Percentiles rank a stretch among this genome's conserved stretches.
Evolutionary conservation across 352 stramenopile species (phyloP).

Genomic region (Achlya hypogyna): DNA sequence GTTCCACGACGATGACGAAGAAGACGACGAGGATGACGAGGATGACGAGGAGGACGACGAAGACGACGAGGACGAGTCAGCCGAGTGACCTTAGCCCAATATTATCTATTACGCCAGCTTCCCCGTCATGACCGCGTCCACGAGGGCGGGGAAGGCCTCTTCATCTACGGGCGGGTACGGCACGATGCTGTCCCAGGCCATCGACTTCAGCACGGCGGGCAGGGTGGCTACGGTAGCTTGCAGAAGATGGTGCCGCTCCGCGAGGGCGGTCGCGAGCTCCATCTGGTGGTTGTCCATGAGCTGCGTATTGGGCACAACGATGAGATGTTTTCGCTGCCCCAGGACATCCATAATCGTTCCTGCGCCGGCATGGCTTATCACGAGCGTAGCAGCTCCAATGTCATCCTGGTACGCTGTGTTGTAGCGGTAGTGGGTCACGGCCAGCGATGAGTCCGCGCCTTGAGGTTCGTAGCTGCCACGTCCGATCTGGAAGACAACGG

Average conservation of each 20-base stretch:
- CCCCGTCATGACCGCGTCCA: conserved; percentile 39
- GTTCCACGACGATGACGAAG: conserved; percentile 17
- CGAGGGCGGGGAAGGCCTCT: conserved; percentile 48
- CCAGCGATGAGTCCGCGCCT: conserved; percentile 23
- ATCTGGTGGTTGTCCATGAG: conserved; percentile 98
- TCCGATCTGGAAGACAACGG: conserved; percentile 76
- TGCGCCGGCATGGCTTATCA: conserved; percentile 93
- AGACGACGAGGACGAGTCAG: background rate
- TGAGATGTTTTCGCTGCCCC: conserved; percentile 62
- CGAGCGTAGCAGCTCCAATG: conserved; percentile 84
- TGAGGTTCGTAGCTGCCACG: conserved; percentile 49
- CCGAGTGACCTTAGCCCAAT: background rate
- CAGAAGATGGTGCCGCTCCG: conserved; percentile 48
- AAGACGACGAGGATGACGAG: background rate
- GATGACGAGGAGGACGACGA: background rate
- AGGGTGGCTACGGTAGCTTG: conserved; percentile 38
- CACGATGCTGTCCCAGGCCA: conserved; percentile 35
- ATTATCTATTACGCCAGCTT: background rate
- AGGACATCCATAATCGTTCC: conserved; percentile 91
- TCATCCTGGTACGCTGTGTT: conserved; percentile 84
- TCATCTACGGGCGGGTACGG: conserved; percentile 52
- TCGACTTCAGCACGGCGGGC: conserved; percentile 26
- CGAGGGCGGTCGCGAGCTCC: conserved; percentile 91
- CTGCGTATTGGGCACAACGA: conserved; percentile 91
- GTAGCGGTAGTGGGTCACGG: conserved; percentile 74